Conservation (phyloP, 352 stramenopile genomes). For the Phytopythium helicoides region DNA sequence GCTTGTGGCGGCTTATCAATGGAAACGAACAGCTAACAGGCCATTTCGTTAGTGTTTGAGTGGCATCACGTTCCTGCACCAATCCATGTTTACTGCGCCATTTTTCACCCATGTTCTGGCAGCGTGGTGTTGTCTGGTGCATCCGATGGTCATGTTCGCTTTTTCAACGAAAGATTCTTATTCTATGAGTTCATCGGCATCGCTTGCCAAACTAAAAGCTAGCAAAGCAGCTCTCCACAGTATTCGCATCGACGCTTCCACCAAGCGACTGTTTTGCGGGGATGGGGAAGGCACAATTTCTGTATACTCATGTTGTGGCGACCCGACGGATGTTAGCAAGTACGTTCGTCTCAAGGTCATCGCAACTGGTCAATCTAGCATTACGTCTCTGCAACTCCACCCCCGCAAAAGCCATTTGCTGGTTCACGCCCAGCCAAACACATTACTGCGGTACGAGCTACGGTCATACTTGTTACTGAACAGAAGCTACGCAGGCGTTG, state of each 20-base stretch:
- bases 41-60: slow-evolving; percentile 13
- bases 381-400: slow-evolving; percentile 61
- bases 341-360: slow-evolving; percentile 57
- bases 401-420: slow-evolving; percentile 65
- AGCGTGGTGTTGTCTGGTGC: slow-evolving; percentile 42
- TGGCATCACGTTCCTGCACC: slow-evolving; percentile 58
- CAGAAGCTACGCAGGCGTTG: slow-evolving; percentile 58
- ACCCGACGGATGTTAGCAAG: not conserved
- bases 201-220: slow-evolving; percentile 15
- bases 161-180: slow-evolving; percentile 21
- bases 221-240: slow-evolving; percentile 41
- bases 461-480: slow-evolving; percentile 72
- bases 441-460: slow-evolving; percentile 69
- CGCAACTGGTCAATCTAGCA: slow-evolving; percentile 36
- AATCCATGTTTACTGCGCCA: slow-evolving; percentile 63
- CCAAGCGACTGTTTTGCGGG: slow-evolving; percentile 51
- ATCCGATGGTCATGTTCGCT: slow-evolving; percentile 50
- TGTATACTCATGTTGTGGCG: slow-evolving; percentile 23
- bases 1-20: slow-evolving; percentile 32
- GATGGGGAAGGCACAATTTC: slow-evolving; percentile 45
- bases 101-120: slow-evolving; percentile 36
- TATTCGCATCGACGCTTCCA: slow-evolving; percentile 46
- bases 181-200: not conserved
- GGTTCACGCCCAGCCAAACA: slow-evolving; percentile 57
- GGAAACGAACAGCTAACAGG: not conserved